These are phyloP conservation scores for Aspergillaceae sp. DNA, from an alignment of 2,329 filamentous ascomycete species.

Conservation along the genomic window DNA sequence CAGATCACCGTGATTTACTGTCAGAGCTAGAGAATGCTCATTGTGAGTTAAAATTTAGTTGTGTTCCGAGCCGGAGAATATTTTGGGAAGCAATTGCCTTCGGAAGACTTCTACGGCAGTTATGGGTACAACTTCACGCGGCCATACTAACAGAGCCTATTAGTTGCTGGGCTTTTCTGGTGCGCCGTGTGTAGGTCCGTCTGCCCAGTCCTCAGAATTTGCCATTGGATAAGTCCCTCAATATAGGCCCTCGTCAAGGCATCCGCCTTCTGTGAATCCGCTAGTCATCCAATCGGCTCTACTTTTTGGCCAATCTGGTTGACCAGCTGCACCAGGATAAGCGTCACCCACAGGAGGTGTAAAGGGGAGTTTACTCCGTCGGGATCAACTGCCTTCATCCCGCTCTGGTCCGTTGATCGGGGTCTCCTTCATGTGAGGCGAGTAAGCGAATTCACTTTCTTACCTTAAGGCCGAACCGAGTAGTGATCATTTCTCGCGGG, in stretches of 20 bases:
- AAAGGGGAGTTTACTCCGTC: conserved; percentile 1
- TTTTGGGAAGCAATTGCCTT: no score
- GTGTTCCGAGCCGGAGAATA: no score
- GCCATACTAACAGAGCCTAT: no score
- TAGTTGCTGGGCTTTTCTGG: not conserved
- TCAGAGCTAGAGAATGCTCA: no score
- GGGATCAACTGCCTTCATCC: conserved; percentile 1
- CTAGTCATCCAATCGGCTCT: conserved; percentile 2
- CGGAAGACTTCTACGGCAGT: no score
- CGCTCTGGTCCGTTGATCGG: not conserved
- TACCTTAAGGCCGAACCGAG: not conserved
- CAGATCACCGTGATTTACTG: no score
- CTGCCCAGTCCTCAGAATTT: not conserved
- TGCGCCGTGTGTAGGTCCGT: not conserved
- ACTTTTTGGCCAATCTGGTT: conserved; percentile 2
- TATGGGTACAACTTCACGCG: no score
- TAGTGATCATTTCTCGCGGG: not conserved
- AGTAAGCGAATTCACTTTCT: not conserved
- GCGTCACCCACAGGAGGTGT: not conserved
- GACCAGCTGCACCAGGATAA: conserved; percentile 2
- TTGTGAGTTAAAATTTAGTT: no score
- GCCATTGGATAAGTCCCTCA: conserved; percentile 1
- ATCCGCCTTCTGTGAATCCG: conserved; percentile 3
- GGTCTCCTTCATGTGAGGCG: not conserved
- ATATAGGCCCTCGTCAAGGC: conserved; percentile 1